These are phyloP conservation scores for Penicillium sp. DNA, from an alignment of 2,329 filamentous ascomycete species.

Conservation along the genomic window DNA sequence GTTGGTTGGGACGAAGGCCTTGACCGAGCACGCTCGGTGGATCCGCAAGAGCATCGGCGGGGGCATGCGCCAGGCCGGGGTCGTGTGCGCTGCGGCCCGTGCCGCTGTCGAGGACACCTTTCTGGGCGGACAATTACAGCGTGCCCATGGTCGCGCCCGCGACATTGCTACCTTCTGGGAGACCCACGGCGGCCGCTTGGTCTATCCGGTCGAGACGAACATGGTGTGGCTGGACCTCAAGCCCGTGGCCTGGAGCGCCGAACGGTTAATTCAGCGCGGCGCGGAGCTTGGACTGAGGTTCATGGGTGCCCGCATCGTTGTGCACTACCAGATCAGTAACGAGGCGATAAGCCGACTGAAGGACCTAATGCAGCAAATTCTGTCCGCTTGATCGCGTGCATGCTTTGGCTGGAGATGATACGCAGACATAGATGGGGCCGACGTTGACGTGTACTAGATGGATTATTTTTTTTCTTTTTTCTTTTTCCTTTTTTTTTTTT, in stretches of 20 bases:
- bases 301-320: not conserved
- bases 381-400: too few species aligned
- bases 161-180: not conserved
- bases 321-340: not conserved
- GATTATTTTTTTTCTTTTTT: too few species aligned
- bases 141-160: not conserved
- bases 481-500: too few species aligned
- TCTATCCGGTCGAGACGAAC: not conserved
- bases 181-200: not conserved
- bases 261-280: not conserved
- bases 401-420: too few species aligned
- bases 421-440: too few species aligned
- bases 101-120: slow-evolving; percentile 76
- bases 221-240: not conserved
- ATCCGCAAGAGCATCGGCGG: slow-evolving; percentile 76
- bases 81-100: slow-evolving; percentile 69
- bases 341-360: not conserved
- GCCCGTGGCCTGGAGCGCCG: not conserved
- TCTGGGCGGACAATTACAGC: slow-evolving; percentile 46
- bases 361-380: not conserved
- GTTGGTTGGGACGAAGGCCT: slow-evolving; percentile 58
- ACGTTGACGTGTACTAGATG: too few species aligned
- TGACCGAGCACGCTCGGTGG: slow-evolving; percentile 66
- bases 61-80: slow-evolving; percentile 71
- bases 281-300: not conserved